Evolutionary conservation across 202 grass and related monocot genomes (phyloP), one percentile per base, ranked within the genome.

Genomic region (Schoenoplectus tabernaemontani): DNA sequence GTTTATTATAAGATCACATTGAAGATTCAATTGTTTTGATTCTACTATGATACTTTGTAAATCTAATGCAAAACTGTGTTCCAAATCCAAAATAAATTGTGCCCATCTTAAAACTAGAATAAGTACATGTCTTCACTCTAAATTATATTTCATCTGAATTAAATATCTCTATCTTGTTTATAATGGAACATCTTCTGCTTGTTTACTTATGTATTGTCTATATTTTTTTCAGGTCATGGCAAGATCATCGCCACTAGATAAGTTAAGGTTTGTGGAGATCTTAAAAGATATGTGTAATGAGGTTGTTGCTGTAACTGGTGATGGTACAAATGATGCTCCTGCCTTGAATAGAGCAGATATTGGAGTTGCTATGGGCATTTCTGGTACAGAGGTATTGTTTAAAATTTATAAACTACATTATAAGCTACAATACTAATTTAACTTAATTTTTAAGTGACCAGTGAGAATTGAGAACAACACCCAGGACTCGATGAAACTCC

Each of bases 311-410:
- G 93, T 97, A 59, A 97, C 93, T 70, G 93, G 93, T 89, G 93
- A 97, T 93, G 93, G 93, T 80, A 93, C 93, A 7, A 97, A 97
- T 83, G 93, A 97, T 83, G 93, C 88, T 53, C 93, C 93, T 46
- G 93, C 93, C 63, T 76, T 97, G 77, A 19, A 75, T 37, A 85
- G 87, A 70, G 91, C 93, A 53, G 93, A 97, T 64, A 89, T 97
- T 84, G 93, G 93, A 64, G 44, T 97, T 13, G 90, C 90, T 72
- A 97, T 97, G 93, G 93, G 93, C 39, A 91, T 93, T 81, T 64
- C 88, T 3, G 90, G 93, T 41, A 97, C 93, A 70, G 93, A 97
- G 90, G 93, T 97, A 91, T 8, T 71, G 9, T 23, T 26, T 9
- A 30, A 16, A 84, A 17, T 39, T 76, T 76, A 22, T 59, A 63